Evolutionary conservation across 306 rosid genomes (phyloP), one percentile per base, ranked within the genome.

Genomic region (Vachellia collinsii): DNA sequence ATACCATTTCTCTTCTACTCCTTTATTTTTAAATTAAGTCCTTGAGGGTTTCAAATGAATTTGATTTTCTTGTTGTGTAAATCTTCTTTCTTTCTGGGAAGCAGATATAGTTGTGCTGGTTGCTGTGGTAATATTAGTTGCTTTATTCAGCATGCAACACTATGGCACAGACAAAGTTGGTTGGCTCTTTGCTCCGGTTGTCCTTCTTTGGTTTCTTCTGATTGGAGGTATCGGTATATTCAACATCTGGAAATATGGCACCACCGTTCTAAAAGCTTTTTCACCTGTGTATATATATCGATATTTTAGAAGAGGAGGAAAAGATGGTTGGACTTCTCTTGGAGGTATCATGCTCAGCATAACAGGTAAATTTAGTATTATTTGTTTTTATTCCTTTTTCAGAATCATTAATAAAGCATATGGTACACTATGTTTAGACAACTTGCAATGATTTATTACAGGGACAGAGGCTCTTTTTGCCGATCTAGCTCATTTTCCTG

Each of bases 401-500:
- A 63, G 69, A 41, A 76, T 1, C 38, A 70, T 75, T 58, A 48
- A 72, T 36, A 19, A 34, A 46, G 51, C 78, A 39, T 70, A 43
- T 46, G 59, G 14, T 42, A 47, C 13, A 65, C 64, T 59, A 75
- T 50, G 74, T 68, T 72, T 75, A 67, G 83, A 76, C 72, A 80
- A 84, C 75, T 71, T 83, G 20, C 73, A 68, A 36, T 82, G 62
- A 79, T 78, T 82, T 63, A 73, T 80, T 88, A 76, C 97, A 95
- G 98, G 99, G 80, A 95, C 99, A 6, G 99, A 95, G 87, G 99
- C 99, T 85, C 97, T 95, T 70, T 95, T 95, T 78, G 99, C 99
- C 0, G 99, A 95, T 81, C 87, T 95, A 59, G 89, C 93, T 68
- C 91, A 89, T 87, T 95, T 93, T 85, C 99, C 98, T 23, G 97